Evolutionary conservation across 805 yeast species (phyloP).

Genomic region (Ogataea allantospora): DNA sequence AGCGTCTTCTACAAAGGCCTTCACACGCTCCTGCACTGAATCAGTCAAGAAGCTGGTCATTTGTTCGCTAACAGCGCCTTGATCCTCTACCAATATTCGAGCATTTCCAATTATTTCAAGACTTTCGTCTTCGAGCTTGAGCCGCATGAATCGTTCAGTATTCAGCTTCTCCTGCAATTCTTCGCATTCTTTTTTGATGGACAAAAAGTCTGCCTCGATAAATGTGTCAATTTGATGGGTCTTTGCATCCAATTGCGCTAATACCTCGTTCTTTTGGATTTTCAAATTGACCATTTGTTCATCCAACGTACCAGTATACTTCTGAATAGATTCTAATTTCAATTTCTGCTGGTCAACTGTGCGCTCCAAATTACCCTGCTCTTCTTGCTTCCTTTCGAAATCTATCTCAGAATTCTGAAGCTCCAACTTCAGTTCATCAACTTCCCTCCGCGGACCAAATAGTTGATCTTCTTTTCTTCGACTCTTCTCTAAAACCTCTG

Average conservation of each 20-base stretch:
- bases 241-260: slow-evolving; percentile 8
- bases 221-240: slow-evolving; percentile 10
- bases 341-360: slow-evolving; percentile 7
- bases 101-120: slow-evolving; percentile 19
- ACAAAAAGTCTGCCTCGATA: slow-evolving; percentile 5
- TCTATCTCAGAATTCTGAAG: slow-evolving; percentile 1
- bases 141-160: slow-evolving; percentile 20
- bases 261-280: slow-evolving; percentile 10
- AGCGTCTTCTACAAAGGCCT: slow-evolving; percentile 13
- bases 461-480: slow-evolving; percentile 1
- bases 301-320: slow-evolving; percentile 17
- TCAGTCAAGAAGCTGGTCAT: slow-evolving; percentile 1
- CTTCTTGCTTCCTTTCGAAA: background rate
- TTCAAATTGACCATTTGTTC: slow-evolving; percentile 14
- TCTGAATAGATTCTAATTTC: slow-evolving; percentile 2
- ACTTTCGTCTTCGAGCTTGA: slow-evolving; percentile 25
- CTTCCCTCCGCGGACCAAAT: slow-evolving; percentile 14
- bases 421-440: slow-evolving; percentile 2
- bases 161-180: slow-evolving; percentile 6
- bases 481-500: slow-evolving; percentile 2
- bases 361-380: background rate
- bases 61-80: slow-evolving; percentile 1
- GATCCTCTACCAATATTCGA: slow-evolving; percentile 14
- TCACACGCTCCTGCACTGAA: slow-evolving; percentile 5
- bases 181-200: background rate